Evolutionary conservation across 2,329 filamentous ascomycete species (phyloP).

Genomic region (Plenodomus tracheiphilus): DNA sequence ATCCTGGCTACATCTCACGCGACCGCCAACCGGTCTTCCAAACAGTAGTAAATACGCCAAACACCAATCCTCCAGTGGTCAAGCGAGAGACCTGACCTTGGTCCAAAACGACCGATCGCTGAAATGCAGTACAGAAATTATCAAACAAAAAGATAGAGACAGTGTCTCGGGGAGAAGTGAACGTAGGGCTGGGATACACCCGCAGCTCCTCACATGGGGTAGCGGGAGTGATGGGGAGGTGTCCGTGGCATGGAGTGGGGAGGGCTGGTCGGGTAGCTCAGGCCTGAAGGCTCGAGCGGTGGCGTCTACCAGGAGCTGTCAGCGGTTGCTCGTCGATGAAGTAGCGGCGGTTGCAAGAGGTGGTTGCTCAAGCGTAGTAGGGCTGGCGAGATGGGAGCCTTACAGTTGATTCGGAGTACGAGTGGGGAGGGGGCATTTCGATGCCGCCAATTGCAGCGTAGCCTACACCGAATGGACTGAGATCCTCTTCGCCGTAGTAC

Average conservation of each 20-base stretch:
- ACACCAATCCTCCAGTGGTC: conserved; percentile 29
- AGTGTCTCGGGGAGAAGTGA: conserved; percentile 16
- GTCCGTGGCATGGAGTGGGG: conserved; percentile 74
- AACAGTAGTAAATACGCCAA: conserved; percentile 24
- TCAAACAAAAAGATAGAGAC: conserved; percentile 32
- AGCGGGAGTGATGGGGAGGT: conserved; percentile 54
- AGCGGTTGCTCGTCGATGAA: conserved; percentile 39
- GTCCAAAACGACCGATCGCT: conserved; percentile 37
- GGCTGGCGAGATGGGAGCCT: conserved; percentile 56
- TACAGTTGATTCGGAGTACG: conserved; percentile 73
- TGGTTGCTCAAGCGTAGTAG: conserved; percentile 41
- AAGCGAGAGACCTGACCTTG: conserved; percentile 39
- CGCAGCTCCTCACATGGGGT: conserved; percentile 22
- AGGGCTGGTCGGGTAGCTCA: conserved; percentile 59
- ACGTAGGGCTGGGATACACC: conserved; percentile 5
- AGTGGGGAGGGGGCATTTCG: conserved; percentile 63
- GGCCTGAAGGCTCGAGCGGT: conserved; percentile 68
- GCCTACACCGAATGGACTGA: conserved; percentile 68
- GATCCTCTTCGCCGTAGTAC: conserved; percentile 60
- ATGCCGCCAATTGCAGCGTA: conserved; percentile 67
- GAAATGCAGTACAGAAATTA: conserved; percentile 43
- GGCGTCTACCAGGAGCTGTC: conserved; percentile 64
- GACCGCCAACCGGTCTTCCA: not conserved
- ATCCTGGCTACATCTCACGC: conserved; percentile 16
- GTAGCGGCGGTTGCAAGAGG: conserved; percentile 28